Evolutionary conservation across 768 basidiomycete species (phyloP).

Genomic region (Psilocybe cubensis): DNA sequence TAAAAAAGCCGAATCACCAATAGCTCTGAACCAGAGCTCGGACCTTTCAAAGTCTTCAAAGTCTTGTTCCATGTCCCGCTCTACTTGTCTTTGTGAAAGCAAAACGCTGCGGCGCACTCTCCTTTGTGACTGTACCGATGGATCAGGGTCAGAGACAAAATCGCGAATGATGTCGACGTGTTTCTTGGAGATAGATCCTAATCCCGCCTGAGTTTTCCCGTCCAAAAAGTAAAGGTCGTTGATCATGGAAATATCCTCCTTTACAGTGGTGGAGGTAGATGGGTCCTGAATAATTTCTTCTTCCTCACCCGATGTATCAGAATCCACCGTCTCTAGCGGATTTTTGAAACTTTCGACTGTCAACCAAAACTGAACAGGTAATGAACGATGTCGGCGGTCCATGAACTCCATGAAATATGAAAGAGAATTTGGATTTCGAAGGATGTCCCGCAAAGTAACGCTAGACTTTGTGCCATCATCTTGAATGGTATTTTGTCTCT

Average conservation of each 20-base stretch:
- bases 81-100: conserved; percentile 82
- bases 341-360: conserved; percentile 98
- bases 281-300: conserved; percentile 57
- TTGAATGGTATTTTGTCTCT: conserved; percentile 44
- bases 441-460: conserved; percentile 74
- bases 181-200: conserved; percentile 69
- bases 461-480: conserved; percentile 50
- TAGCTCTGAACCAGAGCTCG: conserved; percentile 91
- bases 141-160: conserved; percentile 58
- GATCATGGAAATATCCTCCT: conserved; percentile 90
- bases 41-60: conserved; percentile 88
- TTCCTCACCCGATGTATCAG: conserved; percentile 65
- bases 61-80: conserved; percentile 89
- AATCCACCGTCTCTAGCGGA: conserved; percentile 85
- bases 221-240: conserved; percentile 85
- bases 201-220: conserved; percentile 56
- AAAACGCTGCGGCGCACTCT: conserved; percentile 80
- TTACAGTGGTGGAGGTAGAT: conserved; percentile 61
- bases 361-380: conserved; percentile 96
- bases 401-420: conserved; percentile 99
- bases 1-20: conserved; percentile 65
- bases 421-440: conserved; percentile 87
- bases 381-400: conserved; percentile 84
- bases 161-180: conserved; percentile 70
- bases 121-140: conserved; percentile 46